These are phyloP conservation scores for Trichophaea hybrida DNA, from an alignment of 2,329 filamentous ascomycete species.

Conservation along the genomic window DNA sequence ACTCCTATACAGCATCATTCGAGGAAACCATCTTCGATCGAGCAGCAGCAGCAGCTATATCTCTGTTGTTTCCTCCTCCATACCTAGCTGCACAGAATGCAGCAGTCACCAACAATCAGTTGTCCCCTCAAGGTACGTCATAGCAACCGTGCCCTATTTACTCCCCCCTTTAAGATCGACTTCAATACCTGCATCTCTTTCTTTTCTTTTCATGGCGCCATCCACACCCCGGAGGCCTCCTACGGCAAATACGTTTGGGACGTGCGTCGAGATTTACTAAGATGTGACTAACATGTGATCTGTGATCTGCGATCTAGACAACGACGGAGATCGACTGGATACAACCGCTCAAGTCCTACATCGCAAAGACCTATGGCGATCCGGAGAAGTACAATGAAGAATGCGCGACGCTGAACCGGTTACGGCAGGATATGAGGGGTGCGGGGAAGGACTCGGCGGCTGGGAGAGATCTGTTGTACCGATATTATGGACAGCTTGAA, in stretches of 20 bases:
- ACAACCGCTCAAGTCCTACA: constrained; percentile 79
- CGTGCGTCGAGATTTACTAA: neutral
- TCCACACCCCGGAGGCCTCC: neutral
- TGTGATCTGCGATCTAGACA: constrained; percentile 35
- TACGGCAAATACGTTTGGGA: neutral
- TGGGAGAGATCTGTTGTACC: constrained; percentile 81
- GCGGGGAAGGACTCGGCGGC: constrained; percentile 93
- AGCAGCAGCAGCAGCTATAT: too few species aligned
- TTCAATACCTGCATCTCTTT: neutral
- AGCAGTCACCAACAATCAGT: constrained; percentile 25
- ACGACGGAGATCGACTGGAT: constrained; percentile 99
- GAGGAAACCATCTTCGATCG: too few species aligned
- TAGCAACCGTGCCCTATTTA: neutral
- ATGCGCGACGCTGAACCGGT: constrained; percentile 80
- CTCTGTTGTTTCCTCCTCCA: neutral
- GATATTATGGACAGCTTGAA: constrained; percentile 96
- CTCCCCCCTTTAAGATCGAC: neutral
- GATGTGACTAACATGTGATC: constrained; percentile 6
- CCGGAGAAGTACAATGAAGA: constrained; percentile 92
- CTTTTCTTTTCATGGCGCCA: neutral
- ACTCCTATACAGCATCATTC: too few species aligned
- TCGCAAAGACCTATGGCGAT: constrained; percentile 77
- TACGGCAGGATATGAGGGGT: constrained; percentile 96
- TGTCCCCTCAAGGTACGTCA: constrained; percentile 24
- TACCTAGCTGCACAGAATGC: constrained; percentile 7